Percentiles rank a stretch among this genome's conserved stretches.
Conservation (phyloP, 2,329 filamentous ascomycete species). For the Clarireedia monteithiana region DNA sequence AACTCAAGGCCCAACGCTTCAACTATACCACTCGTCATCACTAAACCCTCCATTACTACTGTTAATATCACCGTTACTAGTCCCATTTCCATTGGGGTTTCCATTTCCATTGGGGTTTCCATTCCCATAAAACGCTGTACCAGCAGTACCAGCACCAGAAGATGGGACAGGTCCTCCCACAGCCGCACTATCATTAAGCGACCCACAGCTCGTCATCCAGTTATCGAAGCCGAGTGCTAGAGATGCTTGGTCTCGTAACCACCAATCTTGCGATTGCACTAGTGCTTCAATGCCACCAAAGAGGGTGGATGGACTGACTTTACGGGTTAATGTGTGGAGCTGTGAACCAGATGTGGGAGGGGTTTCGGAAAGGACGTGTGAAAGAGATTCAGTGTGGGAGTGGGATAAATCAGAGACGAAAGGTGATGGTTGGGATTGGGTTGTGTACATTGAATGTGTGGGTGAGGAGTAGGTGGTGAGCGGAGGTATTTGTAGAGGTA, state of each 20-base stretch:
- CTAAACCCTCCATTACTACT: not conserved
- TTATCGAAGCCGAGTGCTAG: constrained; percentile 55
- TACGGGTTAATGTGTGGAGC: constrained; percentile 18
- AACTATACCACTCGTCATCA: not conserved
- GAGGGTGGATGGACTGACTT: constrained; percentile 39
- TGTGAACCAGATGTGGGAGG: not conserved
- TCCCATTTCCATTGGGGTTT: not conserved
- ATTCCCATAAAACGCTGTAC: not conserved
- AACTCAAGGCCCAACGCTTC: not conserved
- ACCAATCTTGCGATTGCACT: constrained; percentile 58
- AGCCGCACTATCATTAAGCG: not conserved
- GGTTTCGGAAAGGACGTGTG: not conserved
- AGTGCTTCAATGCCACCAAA: constrained; percentile 54
- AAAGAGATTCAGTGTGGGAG: not conserved
- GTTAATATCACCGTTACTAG: not conserved
- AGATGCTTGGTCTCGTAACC: constrained; percentile 53
- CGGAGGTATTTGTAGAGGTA: not conserved
- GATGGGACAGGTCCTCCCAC: too few relatives aligned
- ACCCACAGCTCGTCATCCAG: constrained; percentile 36
- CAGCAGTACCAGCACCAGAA: not conserved
- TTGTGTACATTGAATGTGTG: not conserved
- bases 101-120: not conserved
- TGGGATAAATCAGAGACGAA: not conserved
- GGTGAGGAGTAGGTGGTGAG: not conserved
- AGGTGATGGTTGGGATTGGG: not conserved